Percentiles rank a stretch among this genome's conserved stretches.
Evolutionary conservation across 2,329 filamentous ascomycete genomes (phyloP).

Genomic region (Aspergillus brasiliensis): DNA sequence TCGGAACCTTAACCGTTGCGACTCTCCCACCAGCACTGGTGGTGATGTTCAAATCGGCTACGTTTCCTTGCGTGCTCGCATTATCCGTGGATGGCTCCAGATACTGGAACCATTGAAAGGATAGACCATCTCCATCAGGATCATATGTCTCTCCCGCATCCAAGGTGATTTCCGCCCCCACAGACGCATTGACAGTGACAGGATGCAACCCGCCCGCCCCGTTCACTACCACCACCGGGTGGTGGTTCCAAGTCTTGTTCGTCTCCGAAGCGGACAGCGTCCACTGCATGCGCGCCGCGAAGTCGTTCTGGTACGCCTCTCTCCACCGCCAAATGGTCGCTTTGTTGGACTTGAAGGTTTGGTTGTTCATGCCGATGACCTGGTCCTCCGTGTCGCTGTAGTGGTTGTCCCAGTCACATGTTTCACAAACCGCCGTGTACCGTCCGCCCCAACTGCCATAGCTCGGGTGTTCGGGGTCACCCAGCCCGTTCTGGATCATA

Average conservation of each 20-base stretch:
- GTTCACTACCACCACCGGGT: constrained; percentile 24
- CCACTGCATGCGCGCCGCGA: constrained; percentile 53
- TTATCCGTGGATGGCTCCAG: constrained; percentile 1
- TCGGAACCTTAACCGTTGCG: not conserved
- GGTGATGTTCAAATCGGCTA: not conserved
- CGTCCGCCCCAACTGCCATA: constrained; percentile 50
- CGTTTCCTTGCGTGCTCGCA: not conserved
- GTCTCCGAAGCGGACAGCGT: constrained; percentile 32
- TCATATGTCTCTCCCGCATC: constrained; percentile 5
- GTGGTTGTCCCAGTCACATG: constrained; percentile 15
- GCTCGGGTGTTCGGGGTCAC: constrained; percentile 39
- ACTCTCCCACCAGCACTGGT: not conserved
- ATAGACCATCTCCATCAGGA: constrained; percentile 2
- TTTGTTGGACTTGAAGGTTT: constrained; percentile 42
- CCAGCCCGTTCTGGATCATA: constrained; percentile 47
- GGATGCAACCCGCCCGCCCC: constrained; percentile 10
- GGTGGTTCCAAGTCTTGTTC: constrained; percentile 21
- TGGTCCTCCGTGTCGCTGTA: constrained; percentile 39
- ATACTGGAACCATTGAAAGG: constrained; percentile 9
- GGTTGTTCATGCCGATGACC: constrained; percentile 37
- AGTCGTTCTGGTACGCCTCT: constrained; percentile 55
- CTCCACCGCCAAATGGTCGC: constrained; percentile 59
- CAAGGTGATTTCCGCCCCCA: not conserved
- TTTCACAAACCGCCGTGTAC: constrained; percentile 31
- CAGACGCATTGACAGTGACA: not conserved